Evolutionary conservation across 2,329 filamentous ascomycete species (phyloP).

Genomic region (Fusarium cyanostomum): DNA sequence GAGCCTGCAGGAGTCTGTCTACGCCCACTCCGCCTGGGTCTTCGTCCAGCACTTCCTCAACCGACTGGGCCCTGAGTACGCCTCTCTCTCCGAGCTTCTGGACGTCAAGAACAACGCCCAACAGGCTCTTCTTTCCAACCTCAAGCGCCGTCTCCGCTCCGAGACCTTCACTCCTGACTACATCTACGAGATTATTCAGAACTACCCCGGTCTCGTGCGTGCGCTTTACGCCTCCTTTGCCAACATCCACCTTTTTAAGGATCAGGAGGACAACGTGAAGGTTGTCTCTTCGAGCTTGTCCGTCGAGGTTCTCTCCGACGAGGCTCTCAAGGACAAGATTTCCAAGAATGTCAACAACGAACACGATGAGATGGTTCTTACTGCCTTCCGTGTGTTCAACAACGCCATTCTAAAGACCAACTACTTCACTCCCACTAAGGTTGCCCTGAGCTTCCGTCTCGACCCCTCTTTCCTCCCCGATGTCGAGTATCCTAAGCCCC

Average conservation of each 20-base stretch:
- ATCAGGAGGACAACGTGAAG: slow-evolving; percentile 60
- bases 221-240: slow-evolving; percentile 92
- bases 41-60: slow-evolving; percentile 99
- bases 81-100: slow-evolving; percentile 82
- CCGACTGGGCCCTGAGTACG: slow-evolving; percentile 90
- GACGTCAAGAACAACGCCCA: slow-evolving; percentile 85
- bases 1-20: slow-evolving; percentile 95
- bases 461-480: slow-evolving; percentile 88
- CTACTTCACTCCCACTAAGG: slow-evolving; percentile 96
- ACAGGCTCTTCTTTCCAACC: slow-evolving; percentile 86
- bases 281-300: slow-evolving; percentile 64
- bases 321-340: slow-evolving; percentile 78
- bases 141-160: slow-evolving; percentile 93
- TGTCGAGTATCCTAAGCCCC: slow-evolving; percentile 89
- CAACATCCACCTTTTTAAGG: slow-evolving; percentile 75
- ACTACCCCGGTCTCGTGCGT: slow-evolving; percentile 87
- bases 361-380: slow-evolving; percentile 98
- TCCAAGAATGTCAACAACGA: slow-evolving; percentile 86
- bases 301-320: slow-evolving; percentile 77
- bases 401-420: slow-evolving; percentile 94
- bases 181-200: slow-evolving; percentile 95
- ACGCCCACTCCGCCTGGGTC: slow-evolving; percentile 96
- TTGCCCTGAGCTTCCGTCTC: slow-evolving; percentile 94
- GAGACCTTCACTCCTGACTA: slow-evolving; percentile 99
- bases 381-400: slow-evolving; percentile 96